These are phyloP conservation scores for Glomus cerebriforme DNA, from an alignment of 192 early-diverging fungal genomes.

Conservation along the genomic window DNA sequence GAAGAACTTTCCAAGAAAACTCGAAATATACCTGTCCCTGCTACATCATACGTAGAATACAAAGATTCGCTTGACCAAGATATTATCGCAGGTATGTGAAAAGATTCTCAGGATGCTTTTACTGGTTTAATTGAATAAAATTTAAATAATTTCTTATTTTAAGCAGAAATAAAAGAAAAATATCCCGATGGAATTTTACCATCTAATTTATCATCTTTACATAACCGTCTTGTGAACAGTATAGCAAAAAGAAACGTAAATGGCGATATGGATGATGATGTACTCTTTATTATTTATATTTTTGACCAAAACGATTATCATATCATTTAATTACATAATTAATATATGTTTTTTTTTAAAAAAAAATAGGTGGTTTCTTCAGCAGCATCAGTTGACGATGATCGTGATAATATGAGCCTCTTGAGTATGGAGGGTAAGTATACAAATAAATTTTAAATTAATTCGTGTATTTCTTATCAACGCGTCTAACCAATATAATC, in stretches of 20 bases:
- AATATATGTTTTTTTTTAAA: constrained; percentile 29
- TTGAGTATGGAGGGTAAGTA: constrained; percentile 59
- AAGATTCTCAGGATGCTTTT: neutral
- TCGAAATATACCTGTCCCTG: constrained; percentile 39
- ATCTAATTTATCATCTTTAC: constrained; percentile 24
- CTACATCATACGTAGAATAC: constrained; percentile 56
- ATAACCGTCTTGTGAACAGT: constrained; percentile 17
- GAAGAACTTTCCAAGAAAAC: constrained; percentile 49
- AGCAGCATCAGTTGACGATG: constrained; percentile 38
- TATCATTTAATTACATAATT: constrained; percentile 23
- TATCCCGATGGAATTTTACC: constrained; percentile 30
- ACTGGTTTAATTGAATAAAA: neutral
- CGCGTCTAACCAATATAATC: neutral
- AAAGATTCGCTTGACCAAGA: constrained; percentile 62
- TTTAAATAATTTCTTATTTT: neutral
- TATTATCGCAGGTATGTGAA: constrained; percentile 54
- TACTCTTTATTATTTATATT: neutral
- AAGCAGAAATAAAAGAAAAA: constrained; percentile 30
- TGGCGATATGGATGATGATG: constrained; percentile 34
- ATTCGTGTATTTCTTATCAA: neutral
- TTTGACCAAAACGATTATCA: neutral
- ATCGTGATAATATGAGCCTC: constrained; percentile 65
- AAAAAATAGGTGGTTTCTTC: constrained; percentile 12
- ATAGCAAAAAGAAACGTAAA: constrained; percentile 31
- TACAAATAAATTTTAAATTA: neutral